Evolutionary conservation across 805 yeast species (phyloP).

Genomic region (Debaryomyces tyrocola): DNA sequence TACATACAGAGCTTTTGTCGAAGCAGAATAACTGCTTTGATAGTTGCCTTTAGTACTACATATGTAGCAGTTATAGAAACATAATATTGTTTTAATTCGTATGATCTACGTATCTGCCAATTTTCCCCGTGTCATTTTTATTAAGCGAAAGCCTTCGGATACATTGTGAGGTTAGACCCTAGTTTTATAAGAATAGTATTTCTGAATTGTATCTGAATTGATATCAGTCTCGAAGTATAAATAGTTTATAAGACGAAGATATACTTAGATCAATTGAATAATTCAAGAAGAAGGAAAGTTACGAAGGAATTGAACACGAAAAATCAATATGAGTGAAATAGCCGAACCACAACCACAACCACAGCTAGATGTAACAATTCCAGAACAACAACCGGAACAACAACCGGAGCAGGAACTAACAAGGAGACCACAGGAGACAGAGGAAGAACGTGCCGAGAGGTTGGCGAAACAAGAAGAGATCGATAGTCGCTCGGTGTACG

Average conservation of each 20-base stretch:
- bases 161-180: not conserved
- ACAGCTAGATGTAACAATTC: constrained; percentile 2
- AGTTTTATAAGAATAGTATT: no score
- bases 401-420: constrained; percentile 3
- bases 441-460: constrained; percentile 31
- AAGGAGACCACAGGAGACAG: constrained; percentile 21
- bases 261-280: not conserved
- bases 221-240: no score
- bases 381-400: constrained; percentile 5
- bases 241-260: no score
- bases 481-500: constrained; percentile 54
- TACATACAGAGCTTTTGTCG: constrained; percentile 88
- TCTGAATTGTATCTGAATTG: no score
- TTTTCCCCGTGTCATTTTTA: not conserved
- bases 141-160: not conserved
- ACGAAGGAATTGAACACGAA: not conserved
- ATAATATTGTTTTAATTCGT: no score
- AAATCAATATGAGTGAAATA: constrained; percentile 7
- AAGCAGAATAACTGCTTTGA: constrained; percentile 36
- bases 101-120: not conserved
- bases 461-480: constrained; percentile 42
- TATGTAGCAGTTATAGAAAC: not conserved
- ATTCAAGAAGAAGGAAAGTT: not conserved
- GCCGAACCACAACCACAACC: constrained; percentile 3
- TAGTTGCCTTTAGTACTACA: not conserved